Conservation (phyloP, 768 basidiomycete species). For the Auriscalpium orientale region DNA sequence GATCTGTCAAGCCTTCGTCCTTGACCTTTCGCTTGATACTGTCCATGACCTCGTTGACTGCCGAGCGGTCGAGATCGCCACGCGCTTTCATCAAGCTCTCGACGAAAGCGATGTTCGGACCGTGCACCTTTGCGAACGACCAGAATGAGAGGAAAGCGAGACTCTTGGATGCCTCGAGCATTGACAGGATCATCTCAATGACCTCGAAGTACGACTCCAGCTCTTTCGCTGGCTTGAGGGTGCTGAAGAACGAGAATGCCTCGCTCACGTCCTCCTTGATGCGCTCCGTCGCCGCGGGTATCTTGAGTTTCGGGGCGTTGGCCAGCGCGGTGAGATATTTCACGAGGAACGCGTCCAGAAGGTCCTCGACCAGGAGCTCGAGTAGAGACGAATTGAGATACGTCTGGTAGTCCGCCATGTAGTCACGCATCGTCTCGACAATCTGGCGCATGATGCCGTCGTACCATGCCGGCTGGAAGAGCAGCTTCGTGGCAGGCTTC, state of each 20-base stretch:
- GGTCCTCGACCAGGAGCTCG: constrained; percentile 87
- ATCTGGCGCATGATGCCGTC: constrained; percentile 83
- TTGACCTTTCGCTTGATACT: constrained; percentile 88
- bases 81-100: constrained; percentile 86
- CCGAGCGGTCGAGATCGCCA: constrained; percentile 85
- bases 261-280: constrained; percentile 77
- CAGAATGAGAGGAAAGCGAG: constrained; percentile 91
- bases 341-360: constrained; percentile 85
- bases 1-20: constrained; percentile 77
- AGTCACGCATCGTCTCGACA: constrained; percentile 92
- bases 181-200: constrained; percentile 70
- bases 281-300: constrained; percentile 77
- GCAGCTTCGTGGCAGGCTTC: constrained; percentile 73
- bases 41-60: constrained; percentile 87
- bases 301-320: constrained; percentile 75
- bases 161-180: constrained; percentile 82
- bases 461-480: constrained; percentile 88
- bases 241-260: constrained; percentile 74
- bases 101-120: constrained; percentile 87
- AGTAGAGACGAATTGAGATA: constrained; percentile 88
- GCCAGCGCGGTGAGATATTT: constrained; percentile 84
- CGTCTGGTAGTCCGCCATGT: constrained; percentile 89
- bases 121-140: constrained; percentile 88
- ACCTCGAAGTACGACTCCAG: constrained; percentile 81
- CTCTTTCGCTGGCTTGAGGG: constrained; percentile 70